Base-by-base conservation (phyloP, 371 early-diverging fungal genomes). In the Mortierella sp. region DNA sequence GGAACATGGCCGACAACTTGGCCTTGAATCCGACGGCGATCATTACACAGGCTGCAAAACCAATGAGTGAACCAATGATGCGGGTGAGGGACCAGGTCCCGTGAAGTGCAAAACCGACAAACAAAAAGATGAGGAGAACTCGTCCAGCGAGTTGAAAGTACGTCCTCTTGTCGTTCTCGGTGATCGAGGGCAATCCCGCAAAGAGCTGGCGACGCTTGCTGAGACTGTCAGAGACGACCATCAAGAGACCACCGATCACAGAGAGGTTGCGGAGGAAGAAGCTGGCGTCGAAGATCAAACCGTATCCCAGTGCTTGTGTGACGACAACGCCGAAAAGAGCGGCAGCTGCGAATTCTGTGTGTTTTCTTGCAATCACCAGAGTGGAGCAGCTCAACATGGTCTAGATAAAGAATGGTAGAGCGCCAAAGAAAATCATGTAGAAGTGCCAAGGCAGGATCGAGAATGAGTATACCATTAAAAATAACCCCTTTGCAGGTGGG, bases 1-100 rank as follows among this genome's bases (percentile, higher is more conserved):
- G 80, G 69, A 97, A 91, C 84, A 94, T 92, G 30, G 98, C 97
- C 6, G 95, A 94, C 87, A 88, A 93, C 82, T 94, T 95, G 39
- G 98, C 97, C 84, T 97, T 98, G 87, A 97, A 98, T 1, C 98
- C 98, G 23, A 98, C 91, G 4, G 92, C 95, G 23, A 98, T 94
- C 96, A 97, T 95, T 52, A 94, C 71, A 80, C 96, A 96, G 28
- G 95, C 95, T 27, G 88, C 81, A n/a, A 93, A 82, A 12, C 93
- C 93, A 32, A 95, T 72, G n/a, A 90, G 26, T 12, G 93, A 87
- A 9, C 94, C 89, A 47, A 89, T 60, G 27, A 90, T 49, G 23
- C 97, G 88, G 37, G 87, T 69, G 6, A 93, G 4, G 8, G 93
- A 84, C 82, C 93, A 90, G 32, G 92, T 87, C 37, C 96, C 97